Conservation (phyloP, 495 filamentous ascomycete genomes). For the Penicillium subrubescens region DNA sequence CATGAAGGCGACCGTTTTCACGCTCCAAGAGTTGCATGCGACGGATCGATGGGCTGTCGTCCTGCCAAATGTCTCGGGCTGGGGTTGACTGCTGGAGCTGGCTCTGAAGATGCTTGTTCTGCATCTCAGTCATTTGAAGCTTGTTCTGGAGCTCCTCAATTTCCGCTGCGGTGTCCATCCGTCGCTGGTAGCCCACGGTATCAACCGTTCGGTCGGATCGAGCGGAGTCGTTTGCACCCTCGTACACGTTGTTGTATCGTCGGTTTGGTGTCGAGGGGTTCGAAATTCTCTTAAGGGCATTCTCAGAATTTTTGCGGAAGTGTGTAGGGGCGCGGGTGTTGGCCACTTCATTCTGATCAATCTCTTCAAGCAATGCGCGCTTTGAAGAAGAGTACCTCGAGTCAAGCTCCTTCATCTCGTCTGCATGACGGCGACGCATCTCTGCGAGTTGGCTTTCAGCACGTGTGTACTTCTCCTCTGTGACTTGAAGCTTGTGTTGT, state of each 20-base stretch:
- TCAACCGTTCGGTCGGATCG: conserved; percentile 90
- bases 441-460: conserved; percentile 85
- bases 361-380: conserved; percentile 78
- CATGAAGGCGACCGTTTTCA: conserved; percentile 88
- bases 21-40: conserved; percentile 91
- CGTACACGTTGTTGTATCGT: conserved; percentile 66
- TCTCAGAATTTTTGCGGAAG: conserved; percentile 71
- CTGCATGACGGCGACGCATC: conserved; percentile 69
- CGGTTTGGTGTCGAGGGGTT: conserved; percentile 76
- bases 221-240: conserved; percentile 70
- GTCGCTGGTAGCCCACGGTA: conserved; percentile 82
- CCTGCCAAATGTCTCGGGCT: conserved; percentile 61
- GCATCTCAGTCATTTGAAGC: conserved; percentile 93
- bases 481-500: conserved; percentile 80
- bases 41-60: conserved; percentile 81
- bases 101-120: conserved; percentile 89
- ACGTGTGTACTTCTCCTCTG: conserved; percentile 78
- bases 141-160: conserved; percentile 93
- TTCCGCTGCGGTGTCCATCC: conserved; percentile 89
- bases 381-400: conserved; percentile 71
- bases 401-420: conserved; percentile 74
- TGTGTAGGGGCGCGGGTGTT: conserved; percentile 77
- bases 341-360: conserved; percentile 79
- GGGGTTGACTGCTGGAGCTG: conserved; percentile 72
- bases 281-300: conserved; percentile 63